Evolutionary conservation across 345 rosid genomes (phyloP), one percentile per base, ranked within the genome.

Genomic region (Gossypium thurberi): DNA sequence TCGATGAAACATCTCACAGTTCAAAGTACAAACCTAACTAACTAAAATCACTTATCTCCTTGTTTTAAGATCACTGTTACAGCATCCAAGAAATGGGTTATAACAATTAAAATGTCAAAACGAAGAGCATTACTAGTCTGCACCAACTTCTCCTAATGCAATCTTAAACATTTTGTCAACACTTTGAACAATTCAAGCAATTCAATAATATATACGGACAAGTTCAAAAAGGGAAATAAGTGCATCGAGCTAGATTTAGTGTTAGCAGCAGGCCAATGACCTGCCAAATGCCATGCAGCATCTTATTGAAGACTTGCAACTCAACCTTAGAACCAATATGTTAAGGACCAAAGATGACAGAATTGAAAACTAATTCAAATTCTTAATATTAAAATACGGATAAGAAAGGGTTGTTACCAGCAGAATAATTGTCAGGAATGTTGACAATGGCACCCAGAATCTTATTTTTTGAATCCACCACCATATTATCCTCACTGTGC

Each of bases 391-490:
- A 44, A 13, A 56, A 26, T n/a, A 66, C 2, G 70, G 50, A 44
- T 10, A 20, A 18, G 44, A 69, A 78, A 75, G 20, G 57, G 74
- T 43, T 56, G 81, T 62, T 82, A 87, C 91, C 90, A 71, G 76
- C 80, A 76, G 83, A 84, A 62, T 72, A 84, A 51, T 77, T 77
- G 43, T 81, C 84, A 8, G 83, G 77, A 47, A 85, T 78, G 59
- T 83, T 82, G 18, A 79, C 82, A 68, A 83, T 75, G 61, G 91
- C 80, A 43, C 82, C 84, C 69, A 84, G 71, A 55, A 81, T 57
- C 9, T 76, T 84, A 67, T 74, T 78, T 69, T 74, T 75, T 11
- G 80, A 21, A 66, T 82, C 78, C 59, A 76, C 83, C 21, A 67
- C 74, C 71, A 70, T 63, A 25, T 79, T 76, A 50, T 78, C 86